Evolutionary conservation across 495 filamentous ascomycete species (phyloP), one percentile per base, ranked within the genome.

Genomic region (Daldinia bambusicola): DNA sequence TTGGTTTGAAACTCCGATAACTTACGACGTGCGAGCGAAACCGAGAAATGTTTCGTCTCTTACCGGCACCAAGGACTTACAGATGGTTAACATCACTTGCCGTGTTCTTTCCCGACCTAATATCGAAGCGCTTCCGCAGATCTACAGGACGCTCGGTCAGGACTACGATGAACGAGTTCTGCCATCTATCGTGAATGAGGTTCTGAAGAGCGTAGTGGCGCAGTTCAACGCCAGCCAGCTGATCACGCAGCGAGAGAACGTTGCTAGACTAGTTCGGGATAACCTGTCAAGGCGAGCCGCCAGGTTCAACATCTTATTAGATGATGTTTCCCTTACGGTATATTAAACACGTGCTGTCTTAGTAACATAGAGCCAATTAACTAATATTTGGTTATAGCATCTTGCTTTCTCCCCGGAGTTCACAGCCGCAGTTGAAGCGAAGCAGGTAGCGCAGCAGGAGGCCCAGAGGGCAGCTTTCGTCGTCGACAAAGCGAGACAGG

Each of bases 21-120:
- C 91, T 74, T 99, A 98, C 83, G 95, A 99, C 80, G 95, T 99
- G 63, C 95, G 95, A 79, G 95, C 95, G 22, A 97, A 96, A 83
- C 95, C 95, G 74, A 90, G 96, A 75, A 97, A 95, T 78, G 95
- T 99, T 66, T 91, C 95, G 68, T 99, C 95, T 76, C 90, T 99
- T 61, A 98, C 95, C 61, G 95, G 96, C 71, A 99, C 95, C 76
- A 99, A 99, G 83, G 95, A 99, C 81, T 83, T 99, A 79, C 95
- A 99, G 86, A 99, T 99, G 95, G 95, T 99, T 79, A 99, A 99
- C 87, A 99, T 99, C 80, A 99, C 96, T 76, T 99, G 95, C 84
- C 96, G 95, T 94, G 95, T 99, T 55, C 93, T 99, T 61, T 97
- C 94, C 50, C 87, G 92, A 77, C 95, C 95, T 66, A 89, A 91